These are phyloP conservation scores for Xylaria acuta DNA, from an alignment of 495 filamentous ascomycete genomes.

Conservation along the genomic window DNA sequence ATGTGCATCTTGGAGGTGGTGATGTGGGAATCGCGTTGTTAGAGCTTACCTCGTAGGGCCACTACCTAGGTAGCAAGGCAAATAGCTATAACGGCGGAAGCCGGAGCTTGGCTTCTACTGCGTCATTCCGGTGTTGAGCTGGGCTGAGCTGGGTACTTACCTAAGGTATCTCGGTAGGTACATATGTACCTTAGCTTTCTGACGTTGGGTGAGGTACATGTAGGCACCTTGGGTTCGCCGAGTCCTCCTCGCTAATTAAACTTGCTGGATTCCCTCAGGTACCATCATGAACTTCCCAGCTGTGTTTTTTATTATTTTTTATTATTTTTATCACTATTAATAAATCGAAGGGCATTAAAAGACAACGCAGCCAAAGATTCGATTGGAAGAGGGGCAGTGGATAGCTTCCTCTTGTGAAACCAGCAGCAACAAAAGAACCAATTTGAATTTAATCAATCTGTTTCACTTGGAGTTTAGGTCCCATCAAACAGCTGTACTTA, in stretches of 20 bases:
- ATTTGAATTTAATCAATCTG: constrained; percentile 1
- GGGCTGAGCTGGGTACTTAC: too few species aligned
- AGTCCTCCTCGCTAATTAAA: not conserved
- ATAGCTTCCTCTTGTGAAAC: not conserved
- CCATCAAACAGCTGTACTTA: not conserved
- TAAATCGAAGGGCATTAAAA: not conserved
- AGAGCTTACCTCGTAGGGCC: not conserved
- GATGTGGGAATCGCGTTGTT: not conserved
- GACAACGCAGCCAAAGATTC: not conserved
- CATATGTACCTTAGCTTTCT: too few species aligned
- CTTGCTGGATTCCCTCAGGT: not conserved
- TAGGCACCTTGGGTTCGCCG: not conserved
- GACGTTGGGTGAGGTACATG: too few species aligned
- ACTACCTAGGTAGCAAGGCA: not conserved
- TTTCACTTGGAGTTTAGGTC: not conserved
- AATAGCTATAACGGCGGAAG: too few species aligned
- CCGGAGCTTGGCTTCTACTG: too few species aligned
- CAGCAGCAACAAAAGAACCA: not conserved
- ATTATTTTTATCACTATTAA: not conserved
- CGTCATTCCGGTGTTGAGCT: too few species aligned
- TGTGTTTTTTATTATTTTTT: not conserved
- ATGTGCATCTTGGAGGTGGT: constrained; percentile 32
- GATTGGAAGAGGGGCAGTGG: not conserved
- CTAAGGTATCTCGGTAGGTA: not conserved
- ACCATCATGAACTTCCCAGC: not conserved